Evolutionary conservation across 805 yeast genomes (phyloP), one percentile per base, ranked within the genome.

Genomic region (Saturnispora serradocipensis): DNA sequence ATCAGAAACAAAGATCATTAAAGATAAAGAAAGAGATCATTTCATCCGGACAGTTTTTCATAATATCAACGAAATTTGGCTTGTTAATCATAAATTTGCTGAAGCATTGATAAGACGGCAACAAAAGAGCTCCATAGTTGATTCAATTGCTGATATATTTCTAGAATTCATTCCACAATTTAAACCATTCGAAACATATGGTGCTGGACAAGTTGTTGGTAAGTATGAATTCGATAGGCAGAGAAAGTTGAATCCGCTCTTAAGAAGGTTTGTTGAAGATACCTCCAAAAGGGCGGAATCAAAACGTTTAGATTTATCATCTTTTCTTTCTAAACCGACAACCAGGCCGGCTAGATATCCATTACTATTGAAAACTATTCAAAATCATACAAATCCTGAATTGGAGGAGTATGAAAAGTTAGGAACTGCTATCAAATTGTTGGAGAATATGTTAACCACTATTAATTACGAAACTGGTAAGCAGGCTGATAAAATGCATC

Each of bases 281-380:
- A 86, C 90, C 4, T 95, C 87, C 60, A 80, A 88, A 61, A 73
- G 85, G 57, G 88, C 88, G 4, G 96, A 87, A 71, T 80, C 88
- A 36, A 78, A 96, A 61, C 87, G 89, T 68, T 80, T 91, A 54
- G 97, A 95, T 67, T 82, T 93, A 50, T 86, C 91, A 25, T 93
- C 98, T 0, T 93, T 89, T 62, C 74, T 93, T 56, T 88, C 96
- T 6, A 95, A 91, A 62, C 97, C 98, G 48, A 90, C 96, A 2
- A 89, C 97, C 15, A 79, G 99, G 65, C 89, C 97, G 32, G 98
- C 97, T 9, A 75, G 98, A 58, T 93, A 93, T 68, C 96, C 95
- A 57, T 71, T 93, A 47, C 73, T 93, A 52, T 73, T 91, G 22
- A 83, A 80, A 52, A 93, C 91, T 46, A 86, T 93, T 35, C 72